phyloP scores from a whole-genome alignment of 352 stramenopile genomes.

The Ophiocytium majus region DNA sequence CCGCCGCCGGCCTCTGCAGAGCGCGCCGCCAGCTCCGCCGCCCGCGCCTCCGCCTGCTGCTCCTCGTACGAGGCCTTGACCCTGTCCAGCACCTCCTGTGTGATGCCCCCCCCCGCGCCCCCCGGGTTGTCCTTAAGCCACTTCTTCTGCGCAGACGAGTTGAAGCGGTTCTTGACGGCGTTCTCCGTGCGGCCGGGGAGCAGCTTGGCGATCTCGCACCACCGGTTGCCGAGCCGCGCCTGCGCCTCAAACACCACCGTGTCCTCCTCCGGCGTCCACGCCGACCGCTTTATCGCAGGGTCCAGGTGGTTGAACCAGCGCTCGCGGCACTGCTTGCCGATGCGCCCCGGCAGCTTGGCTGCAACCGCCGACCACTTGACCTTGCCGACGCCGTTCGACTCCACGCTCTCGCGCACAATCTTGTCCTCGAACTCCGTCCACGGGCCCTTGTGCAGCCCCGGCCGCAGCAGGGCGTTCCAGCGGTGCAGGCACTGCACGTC shows the following conservation, averaged over 20 bases:
- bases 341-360: slow-evolving; percentile 77
- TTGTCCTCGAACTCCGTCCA: slow-evolving; percentile 91
- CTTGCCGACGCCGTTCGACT: slow-evolving; percentile 59
- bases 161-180: slow-evolving; percentile 91
- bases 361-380: slow-evolving; percentile 90
- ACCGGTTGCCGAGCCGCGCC: slow-evolving; percentile 82
- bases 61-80: slow-evolving; percentile 55
- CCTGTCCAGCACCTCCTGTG: slow-evolving; percentile 53
- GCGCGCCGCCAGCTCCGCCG: neutral
- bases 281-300: slow-evolving; percentile 83
- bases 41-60: slow-evolving; percentile 46
- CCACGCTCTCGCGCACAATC: slow-evolving; percentile 66
- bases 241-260: slow-evolving; percentile 76
- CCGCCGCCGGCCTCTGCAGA: neutral
- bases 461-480: slow-evolving; percentile 71
- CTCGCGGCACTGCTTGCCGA: slow-evolving; percentile 90
- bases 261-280: slow-evolving; percentile 88
- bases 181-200: slow-evolving; percentile 93
- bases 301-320: slow-evolving; percentile 90
- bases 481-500: slow-evolving; percentile 65
- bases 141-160: slow-evolving; percentile 54
- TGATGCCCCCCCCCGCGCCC: slow-evolving; percentile 42
- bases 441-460: slow-evolving; percentile 85
- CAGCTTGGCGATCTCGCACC: slow-evolving; percentile 93
- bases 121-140: slow-evolving; percentile 55